phyloP scores from a whole-genome alignment of 306 rosid genomes.

The Fragaria iinumae region DNA sequence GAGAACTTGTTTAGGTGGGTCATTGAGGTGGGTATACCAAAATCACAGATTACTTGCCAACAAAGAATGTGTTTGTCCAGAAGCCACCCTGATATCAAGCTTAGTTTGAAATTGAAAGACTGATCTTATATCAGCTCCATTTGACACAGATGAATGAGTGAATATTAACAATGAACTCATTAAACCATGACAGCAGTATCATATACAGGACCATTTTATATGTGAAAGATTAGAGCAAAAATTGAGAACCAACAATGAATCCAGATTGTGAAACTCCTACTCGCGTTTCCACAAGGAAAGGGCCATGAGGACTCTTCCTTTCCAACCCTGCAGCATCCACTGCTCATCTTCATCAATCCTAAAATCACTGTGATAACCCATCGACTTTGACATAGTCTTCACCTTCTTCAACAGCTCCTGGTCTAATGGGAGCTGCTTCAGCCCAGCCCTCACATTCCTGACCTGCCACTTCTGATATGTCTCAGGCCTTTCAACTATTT shows the following conservation, averaged over 20 bases:
- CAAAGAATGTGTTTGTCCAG: background rate
- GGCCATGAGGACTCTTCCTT: slow-evolving; percentile 21
- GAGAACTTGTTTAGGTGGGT: too few species aligned
- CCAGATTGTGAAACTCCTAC: background rate
- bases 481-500: slow-evolving; percentile 41
- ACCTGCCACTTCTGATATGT: slow-evolving; percentile 32
- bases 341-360: slow-evolving; percentile 20
- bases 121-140: background rate
- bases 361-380: slow-evolving; percentile 29
- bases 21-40: background rate
- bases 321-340: slow-evolving; percentile 42
- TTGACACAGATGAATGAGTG: background rate
- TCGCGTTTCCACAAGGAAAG: slow-evolving; percentile 35
- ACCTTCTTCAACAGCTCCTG: slow-evolving; percentile 10
- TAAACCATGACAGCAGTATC: background rate
- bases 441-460: slow-evolving; percentile 29
- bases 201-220: background rate
- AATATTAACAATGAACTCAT: background rate
- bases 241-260: background rate
- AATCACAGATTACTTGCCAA: background rate
- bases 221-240: background rate
- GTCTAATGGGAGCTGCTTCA: slow-evolving; percentile 32
- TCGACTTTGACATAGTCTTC: background rate
- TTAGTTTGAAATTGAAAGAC: background rate
- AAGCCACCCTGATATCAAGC: background rate